Conservation (phyloP, 306 rosid species). For the Chamaecrista fasciculata region DNA sequence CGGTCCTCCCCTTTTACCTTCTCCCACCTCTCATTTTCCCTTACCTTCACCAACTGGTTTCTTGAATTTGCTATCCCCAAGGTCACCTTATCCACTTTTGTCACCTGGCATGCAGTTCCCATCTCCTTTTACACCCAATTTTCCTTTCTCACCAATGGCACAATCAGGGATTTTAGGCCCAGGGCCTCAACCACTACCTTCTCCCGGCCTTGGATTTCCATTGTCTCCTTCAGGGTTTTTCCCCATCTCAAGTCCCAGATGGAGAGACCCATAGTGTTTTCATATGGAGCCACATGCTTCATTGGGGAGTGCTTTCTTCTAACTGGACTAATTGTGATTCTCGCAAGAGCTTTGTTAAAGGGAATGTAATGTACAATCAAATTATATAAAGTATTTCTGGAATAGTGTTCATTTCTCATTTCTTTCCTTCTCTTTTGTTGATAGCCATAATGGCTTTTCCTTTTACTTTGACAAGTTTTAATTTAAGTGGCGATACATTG, state of each 20-base stretch:
- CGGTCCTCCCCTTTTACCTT: conserved; percentile 67
- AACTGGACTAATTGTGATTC: conserved; percentile 38
- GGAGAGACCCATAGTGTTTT: conserved; percentile 65
- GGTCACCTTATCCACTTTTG: conserved; percentile 71
- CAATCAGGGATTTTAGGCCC: conserved; percentile 91
- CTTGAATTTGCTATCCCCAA: conserved; percentile 69
- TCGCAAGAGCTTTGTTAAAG: conserved; percentile 18
- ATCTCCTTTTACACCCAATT: conserved; percentile 70
- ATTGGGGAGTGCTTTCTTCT: conserved; percentile 28
- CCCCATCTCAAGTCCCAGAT: conserved; percentile 77
- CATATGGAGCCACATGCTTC: conserved; percentile 34
- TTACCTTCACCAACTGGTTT: conserved; percentile 81
- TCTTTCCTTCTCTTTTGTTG: conserved; percentile 37
- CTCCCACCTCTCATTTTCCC: conserved; percentile 83
- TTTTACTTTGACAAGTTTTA: conserved; percentile 52
- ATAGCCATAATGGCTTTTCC: conserved; percentile 43
- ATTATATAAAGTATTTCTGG: conserved; percentile 41
- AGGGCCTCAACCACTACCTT: conserved; percentile 83
- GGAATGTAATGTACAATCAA: conserved; percentile 44
- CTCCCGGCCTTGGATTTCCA: conserved; percentile 77
- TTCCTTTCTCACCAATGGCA: conserved; percentile 65
- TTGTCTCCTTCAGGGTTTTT: conserved; percentile 81
- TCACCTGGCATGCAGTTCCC: conserved; percentile 88
- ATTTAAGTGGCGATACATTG: conserved; percentile 45
- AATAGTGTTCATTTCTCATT: conserved; percentile 39